phyloP scores from a whole-genome alignment of 495 filamentous ascomycete species.

The Penicillium goetzii region DNA sequence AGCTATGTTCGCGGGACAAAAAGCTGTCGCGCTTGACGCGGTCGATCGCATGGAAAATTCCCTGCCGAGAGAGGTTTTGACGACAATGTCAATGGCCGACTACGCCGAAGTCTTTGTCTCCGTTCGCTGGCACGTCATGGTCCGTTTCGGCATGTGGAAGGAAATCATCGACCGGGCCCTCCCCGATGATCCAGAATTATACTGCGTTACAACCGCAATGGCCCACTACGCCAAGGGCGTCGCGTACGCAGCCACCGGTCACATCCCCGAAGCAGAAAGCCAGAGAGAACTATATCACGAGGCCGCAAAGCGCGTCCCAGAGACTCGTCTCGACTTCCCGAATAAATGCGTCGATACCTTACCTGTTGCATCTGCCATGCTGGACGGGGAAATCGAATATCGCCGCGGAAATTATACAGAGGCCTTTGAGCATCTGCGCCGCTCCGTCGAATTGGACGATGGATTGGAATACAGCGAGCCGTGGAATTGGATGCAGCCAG shows the following conservation, averaged over 20 bases:
- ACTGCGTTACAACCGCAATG: conserved; percentile 62
- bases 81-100: conserved; percentile 68
- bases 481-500: conserved; percentile 73
- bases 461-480: conserved; percentile 66
- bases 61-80: conserved; percentile 58
- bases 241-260: conserved; percentile 58
- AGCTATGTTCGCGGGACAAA: conserved; percentile 69
- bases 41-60: conserved; percentile 53
- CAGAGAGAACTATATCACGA: conserved; percentile 48
- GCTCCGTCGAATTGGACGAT: conserved; percentile 58
- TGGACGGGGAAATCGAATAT: conserved; percentile 70
- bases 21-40: conserved; percentile 53
- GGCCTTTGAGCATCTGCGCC: conserved; percentile 57
- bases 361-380: conserved; percentile 60
- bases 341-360: conserved; percentile 63
- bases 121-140: conserved; percentile 61
- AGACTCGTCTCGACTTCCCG: conserved; percentile 56
- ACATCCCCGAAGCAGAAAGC: conserved; percentile 47
- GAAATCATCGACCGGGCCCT: conserved; percentile 54
- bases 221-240: conserved; percentile 64
- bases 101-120: conserved; percentile 65
- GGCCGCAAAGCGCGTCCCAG: conserved; percentile 50
- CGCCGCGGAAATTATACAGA: conserved; percentile 54
- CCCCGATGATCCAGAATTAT: conserved; percentile 56
- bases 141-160: conserved; percentile 67